Evolutionary conservation across 2,329 filamentous ascomycete species (phyloP).

Genomic region (Cercospora janseana): DNA sequence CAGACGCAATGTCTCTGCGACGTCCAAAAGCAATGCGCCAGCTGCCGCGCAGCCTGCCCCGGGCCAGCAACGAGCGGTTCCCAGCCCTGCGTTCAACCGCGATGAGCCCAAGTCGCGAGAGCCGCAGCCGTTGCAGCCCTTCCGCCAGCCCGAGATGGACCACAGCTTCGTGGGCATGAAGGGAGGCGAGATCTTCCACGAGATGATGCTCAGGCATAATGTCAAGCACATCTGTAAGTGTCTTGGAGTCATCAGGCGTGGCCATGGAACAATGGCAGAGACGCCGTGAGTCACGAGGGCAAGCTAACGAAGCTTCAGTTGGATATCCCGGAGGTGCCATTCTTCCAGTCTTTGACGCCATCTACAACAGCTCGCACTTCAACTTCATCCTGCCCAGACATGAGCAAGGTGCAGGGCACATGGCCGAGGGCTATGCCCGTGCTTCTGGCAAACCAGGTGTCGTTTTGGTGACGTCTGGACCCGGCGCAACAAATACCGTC

Average conservation of each 20-base stretch:
- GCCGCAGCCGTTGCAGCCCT: conserved; percentile 49
- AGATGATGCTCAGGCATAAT: conserved; percentile 93
- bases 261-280: conserved; percentile 10
- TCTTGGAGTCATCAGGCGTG: not conserved
- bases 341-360: conserved; percentile 96
- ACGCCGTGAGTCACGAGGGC: conserved; percentile 11
- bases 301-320: conserved; percentile 39
- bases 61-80: conserved; percentile 40
- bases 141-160: conserved; percentile 51
- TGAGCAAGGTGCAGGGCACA: conserved; percentile 97
- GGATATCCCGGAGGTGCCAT: conserved; percentile 91
- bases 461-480: conserved; percentile 93
- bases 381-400: conserved; percentile 93
- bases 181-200: conserved; percentile 95
- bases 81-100: conserved; percentile 52
- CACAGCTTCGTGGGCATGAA: conserved; percentile 83
- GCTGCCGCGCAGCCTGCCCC: conserved; percentile 38
- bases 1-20: conserved; percentile 40
- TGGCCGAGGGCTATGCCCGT: conserved; percentile 95
- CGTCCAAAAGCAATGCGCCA: conserved; percentile 46
- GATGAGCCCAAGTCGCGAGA: conserved; percentile 39
- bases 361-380: conserved; percentile 97
- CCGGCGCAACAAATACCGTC: conserved; percentile 92
- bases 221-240: conserved; percentile 92
- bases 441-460: conserved; percentile 92